Conservation (phyloP, 371 early-diverging fungal species). For the Rhizopus sp. region DNA sequence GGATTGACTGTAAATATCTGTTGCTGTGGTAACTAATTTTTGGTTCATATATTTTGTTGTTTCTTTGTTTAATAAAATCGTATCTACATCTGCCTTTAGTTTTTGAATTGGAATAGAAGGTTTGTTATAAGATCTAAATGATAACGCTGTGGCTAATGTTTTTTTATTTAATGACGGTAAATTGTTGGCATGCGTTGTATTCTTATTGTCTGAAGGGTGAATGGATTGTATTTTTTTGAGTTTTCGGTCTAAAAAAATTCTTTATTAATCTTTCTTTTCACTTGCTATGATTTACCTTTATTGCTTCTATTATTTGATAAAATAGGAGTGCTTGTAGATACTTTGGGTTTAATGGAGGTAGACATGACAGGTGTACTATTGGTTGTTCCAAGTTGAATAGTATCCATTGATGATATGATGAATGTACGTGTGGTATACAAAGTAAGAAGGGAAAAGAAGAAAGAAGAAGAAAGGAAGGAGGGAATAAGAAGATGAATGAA, state of each 20-base stretch:
- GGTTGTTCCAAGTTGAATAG: not conserved
- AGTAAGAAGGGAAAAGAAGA: not conserved
- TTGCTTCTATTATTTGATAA: not conserved
- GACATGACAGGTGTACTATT: not conserved
- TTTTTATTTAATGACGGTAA: not conserved
- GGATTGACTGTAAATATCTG: not conserved
- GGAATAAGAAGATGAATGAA: not conserved
- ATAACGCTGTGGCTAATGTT: not conserved
- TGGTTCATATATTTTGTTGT: not conserved
- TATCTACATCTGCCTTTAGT: not conserved
- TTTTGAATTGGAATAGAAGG: not conserved
- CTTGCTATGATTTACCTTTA: not conserved
- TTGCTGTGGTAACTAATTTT: too few relatives aligned
- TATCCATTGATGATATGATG: not conserved
- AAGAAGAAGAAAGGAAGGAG: not conserved
- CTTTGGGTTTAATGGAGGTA: constrained; percentile 4
- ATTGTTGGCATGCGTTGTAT: not conserved
- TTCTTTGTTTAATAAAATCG: not conserved
- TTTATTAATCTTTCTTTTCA: too few relatives aligned
- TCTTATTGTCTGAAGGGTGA: too few relatives aligned
- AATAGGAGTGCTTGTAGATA: constrained; percentile 8
- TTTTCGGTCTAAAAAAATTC: too few relatives aligned
- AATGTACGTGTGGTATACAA: not conserved
- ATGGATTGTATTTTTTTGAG: too few relatives aligned
- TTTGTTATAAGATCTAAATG: not conserved